Conservation (phyloP, 495 filamentous ascomycete species). For the Oidiodendron maius region DNA sequence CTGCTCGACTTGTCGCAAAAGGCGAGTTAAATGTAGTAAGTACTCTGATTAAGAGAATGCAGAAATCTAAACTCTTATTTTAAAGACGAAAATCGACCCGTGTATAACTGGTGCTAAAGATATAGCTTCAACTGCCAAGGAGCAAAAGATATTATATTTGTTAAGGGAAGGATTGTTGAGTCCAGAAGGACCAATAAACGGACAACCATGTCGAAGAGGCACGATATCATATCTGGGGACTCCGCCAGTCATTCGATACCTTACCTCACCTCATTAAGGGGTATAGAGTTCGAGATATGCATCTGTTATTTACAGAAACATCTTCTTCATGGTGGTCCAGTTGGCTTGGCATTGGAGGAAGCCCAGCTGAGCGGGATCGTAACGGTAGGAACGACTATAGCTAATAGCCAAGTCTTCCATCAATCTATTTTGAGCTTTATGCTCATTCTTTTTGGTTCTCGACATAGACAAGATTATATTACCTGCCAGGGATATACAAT, state of each 20-base stretch:
- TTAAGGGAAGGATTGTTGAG: background rate
- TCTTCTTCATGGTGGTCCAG: conserved; percentile 1
- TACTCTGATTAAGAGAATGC: background rate
- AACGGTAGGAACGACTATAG: background rate
- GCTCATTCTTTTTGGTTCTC: conserved; percentile 1
- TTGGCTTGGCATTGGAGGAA: background rate
- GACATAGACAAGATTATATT: background rate
- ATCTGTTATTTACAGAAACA: conserved; percentile 3
- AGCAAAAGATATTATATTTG: conserved; percentile 1
- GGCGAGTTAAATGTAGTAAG: conserved; percentile 8
- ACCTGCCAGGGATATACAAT: background rate
- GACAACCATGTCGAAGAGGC: background rate
- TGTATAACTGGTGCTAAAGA: conserved; percentile 2
- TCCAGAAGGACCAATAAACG: background rate
- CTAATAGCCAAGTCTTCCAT: background rate
- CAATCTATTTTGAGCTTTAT: conserved; percentile 1
- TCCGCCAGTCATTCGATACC: background rate
- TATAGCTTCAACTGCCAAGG: conserved; percentile 3
- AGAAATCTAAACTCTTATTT: background rate
- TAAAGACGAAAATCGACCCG: conserved; percentile 3
- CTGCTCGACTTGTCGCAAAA: conserved; percentile 5
- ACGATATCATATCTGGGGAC: background rate
- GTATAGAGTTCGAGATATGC: background rate
- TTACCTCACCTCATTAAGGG: background rate
- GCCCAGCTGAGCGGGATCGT: background rate